Evolutionary conservation across 2,329 filamentous ascomycete genomes (phyloP).

Genomic region (Aureobasidium namibiae): DNA sequence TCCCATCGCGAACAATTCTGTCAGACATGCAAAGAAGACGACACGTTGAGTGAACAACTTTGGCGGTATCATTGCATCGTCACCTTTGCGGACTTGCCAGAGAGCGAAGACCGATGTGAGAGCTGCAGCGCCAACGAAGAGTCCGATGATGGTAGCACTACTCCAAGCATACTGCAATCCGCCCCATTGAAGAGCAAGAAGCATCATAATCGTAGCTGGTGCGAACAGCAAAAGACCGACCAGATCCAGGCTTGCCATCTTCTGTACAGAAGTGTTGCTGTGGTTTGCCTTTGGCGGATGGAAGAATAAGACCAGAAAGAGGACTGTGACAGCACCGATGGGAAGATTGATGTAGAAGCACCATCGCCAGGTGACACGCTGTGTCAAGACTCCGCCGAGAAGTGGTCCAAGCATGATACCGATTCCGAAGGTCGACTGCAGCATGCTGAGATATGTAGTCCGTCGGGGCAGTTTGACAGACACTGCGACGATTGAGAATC

Average conservation of each 20-base stretch:
- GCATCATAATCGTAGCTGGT: constrained; percentile 25
- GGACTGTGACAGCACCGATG: constrained; percentile 25
- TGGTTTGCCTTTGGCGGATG: neutral
- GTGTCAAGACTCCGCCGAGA: constrained; percentile 37
- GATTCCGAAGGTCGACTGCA: constrained; percentile 31
- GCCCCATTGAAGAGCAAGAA: constrained; percentile 42
- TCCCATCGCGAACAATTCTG: neutral
- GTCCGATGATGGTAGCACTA: constrained; percentile 35
- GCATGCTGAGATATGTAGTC: constrained; percentile 29
- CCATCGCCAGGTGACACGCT: constrained; percentile 34
- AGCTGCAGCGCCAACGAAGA: constrained; percentile 36
- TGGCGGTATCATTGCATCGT: constrained; percentile 8
- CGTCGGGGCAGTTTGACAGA: constrained; percentile 33
- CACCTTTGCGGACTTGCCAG: neutral
- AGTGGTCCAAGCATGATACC: constrained; percentile 36
- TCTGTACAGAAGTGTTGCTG: constrained; percentile 18
- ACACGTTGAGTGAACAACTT: neutral
- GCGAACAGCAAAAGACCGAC: neutral
- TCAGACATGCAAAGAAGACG: constrained; percentile 1
- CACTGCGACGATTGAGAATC: constrained; percentile 36
- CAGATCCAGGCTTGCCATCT: constrained; percentile 28
- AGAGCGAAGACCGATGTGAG: neutral
- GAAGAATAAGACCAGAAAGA: constrained; percentile 9
- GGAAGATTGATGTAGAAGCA: constrained; percentile 43
- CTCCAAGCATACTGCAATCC: constrained; percentile 31